Evolutionary conservation across 148 eudicot species (phyloP), one percentile per base, ranked within the genome.

Genomic region (Arbutus unedo): DNA sequence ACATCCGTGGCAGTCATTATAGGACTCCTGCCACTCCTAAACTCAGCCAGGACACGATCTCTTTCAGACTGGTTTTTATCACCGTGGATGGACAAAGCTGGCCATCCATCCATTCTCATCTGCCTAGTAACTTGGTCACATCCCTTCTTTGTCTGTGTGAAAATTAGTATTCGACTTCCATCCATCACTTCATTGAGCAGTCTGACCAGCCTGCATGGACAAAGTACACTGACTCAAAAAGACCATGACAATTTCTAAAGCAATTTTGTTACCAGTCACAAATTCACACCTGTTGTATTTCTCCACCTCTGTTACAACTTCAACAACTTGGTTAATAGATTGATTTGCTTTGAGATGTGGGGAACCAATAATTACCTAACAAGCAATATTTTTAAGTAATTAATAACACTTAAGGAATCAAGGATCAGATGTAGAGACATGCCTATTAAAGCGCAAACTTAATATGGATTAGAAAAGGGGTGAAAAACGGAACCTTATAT

Each of bases 1-100:
- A 97, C 98, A 90, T 97, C 99, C 84, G 99, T 97, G 89, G 99
- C 99, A 87, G 84, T 92, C 98, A 97, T 94, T 84, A 97, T 88
- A 87, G 95, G 93, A 91, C 92, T 94, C 89, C 95, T 89, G 93
- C 97, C 98, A 94, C 90, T 94, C 91, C 88, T 94, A 88, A 97
- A 97, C 85, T 96, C 99, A 72, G 98, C 89, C 83, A 96, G 89
- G 74, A 96, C 99, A 97, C 98, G 93, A 86, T 94, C 99, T 87
- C 98, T 92, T 87, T 94, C 98, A 19, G 92, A 88, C 90, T 94
- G 99, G 86, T 91, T 97, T 88, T 97, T 97, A 90, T 97, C 98
- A 90, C 99, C 99, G 88, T 97, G 99, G 85, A 97, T 94, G 87
- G 97, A 93, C 83, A 97, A 83, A 84, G 98, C 99, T 25, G 98